Base-by-base conservation (phyloP, 106 monocot species). In the Dioscorea alata region DNA sequence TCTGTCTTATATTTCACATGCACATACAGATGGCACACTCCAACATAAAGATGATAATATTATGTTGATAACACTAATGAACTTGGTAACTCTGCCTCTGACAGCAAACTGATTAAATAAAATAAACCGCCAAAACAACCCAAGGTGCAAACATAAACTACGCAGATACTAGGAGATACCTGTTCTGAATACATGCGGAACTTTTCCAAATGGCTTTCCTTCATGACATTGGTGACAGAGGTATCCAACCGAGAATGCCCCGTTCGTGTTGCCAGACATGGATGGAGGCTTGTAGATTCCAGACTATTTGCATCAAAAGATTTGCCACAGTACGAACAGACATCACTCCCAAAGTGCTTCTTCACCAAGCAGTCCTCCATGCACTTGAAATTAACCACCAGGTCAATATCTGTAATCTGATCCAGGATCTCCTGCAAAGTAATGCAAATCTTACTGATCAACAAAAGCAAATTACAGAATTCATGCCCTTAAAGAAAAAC, bases 371-470 rank as follows among this genome's bases (percentile, higher is more conserved):
- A 81, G 65, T 87, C 80, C 21, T 87, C 87, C n/a, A 50, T 65
- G 32, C 76, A 85, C 69, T 92, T 92, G 61, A 99, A 85, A 72
- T 99, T 99, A 32, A 99, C 87, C 50, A 92, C 97, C 67, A 99
- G 69, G 50, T 99, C 97, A 73, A 99, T 83, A 63, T 89, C 87
- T 19, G 84, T 68, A 65, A 99, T 85, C 61, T 85, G 83, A 75
- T 99, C 92, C 57, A 99, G 97, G 42, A 99, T 83, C 70, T 90
- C 92, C 97, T 95, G 83, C 33, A 51, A 73, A 8, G 6, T 42
- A 42, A 42, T 42, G 42, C 6, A 5, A 2, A 10, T 42, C 1
- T 42, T 8, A 42, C 0, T 10, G 0, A 10, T 0, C 42, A 42
- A 42, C 0, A 42, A 42, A 2, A 42, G 42, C 42, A 42, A 42